These are phyloP conservation scores for Mycena epipterygia DNA, from an alignment of 768 basidiomycete genomes.

Conservation along the genomic window DNA sequence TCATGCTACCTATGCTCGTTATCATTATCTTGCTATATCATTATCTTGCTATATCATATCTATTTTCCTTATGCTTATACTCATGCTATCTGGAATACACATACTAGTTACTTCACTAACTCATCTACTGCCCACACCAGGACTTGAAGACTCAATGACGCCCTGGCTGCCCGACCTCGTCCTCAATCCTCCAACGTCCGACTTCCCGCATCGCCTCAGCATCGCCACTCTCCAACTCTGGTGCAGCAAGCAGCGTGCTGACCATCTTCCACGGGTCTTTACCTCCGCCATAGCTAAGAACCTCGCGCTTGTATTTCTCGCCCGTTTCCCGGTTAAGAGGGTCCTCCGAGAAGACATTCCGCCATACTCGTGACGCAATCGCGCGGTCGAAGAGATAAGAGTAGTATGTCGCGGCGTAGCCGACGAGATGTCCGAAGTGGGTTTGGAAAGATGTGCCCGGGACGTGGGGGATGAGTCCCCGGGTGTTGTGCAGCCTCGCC, in stretches of 20 bases:
- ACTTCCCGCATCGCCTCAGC: conserved; percentile 90
- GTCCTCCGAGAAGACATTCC: conserved; percentile 74
- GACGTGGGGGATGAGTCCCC: conserved; percentile 88
- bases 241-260: conserved; percentile 72
- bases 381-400: conserved; percentile 97
- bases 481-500: conserved; percentile 70
- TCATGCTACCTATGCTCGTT: conserved; percentile 3
- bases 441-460: conserved; percentile 93
- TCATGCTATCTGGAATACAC: conserved; percentile 25
- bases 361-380: conserved; percentile 94
- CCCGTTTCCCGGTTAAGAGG: conserved; percentile 82
- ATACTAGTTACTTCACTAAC: conserved; percentile 20
- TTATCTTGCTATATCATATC: conserved; percentile 29
- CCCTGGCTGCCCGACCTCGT: conserved; percentile 72
- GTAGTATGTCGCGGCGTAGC: conserved; percentile 98
- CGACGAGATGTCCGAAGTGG: conserved; percentile 95
- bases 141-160: conserved; percentile 61
- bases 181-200: conserved; percentile 89
- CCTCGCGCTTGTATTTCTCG: conserved; percentile 82
- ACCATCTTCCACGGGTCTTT: conserved; percentile 97
- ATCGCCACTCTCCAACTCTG: conserved; percentile 79
- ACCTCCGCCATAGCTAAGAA: conserved; percentile 88
- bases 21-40: conserved; percentile 31
- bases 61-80: too few relatives aligned
- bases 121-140: conserved; percentile 16